A percentile compares a stretch with the other conserved stretches of the same genome.
Evolutionary conservation across 371 early-diverging fungal species (phyloP).

Genomic region (Phascolomyces articulosus): DNA sequence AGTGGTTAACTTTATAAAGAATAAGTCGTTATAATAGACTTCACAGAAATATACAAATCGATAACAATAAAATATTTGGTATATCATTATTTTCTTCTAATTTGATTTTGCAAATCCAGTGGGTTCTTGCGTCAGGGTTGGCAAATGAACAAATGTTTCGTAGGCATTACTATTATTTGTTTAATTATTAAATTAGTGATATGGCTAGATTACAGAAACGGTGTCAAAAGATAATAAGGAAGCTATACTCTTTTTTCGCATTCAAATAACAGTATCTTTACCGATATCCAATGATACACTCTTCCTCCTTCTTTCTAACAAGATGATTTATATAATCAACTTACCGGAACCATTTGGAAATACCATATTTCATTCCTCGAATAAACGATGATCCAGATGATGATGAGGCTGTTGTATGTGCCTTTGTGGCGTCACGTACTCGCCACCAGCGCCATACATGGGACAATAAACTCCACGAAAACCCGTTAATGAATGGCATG

Average conservation of each 20-base stretch:
- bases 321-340: conserved; percentile 7
- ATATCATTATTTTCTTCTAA: neutral
- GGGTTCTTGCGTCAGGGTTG: conserved; percentile 9
- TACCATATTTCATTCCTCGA: conserved; percentile 30
- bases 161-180: conserved; percentile 16
- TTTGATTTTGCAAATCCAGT: neutral
- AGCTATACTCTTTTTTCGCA: no score
- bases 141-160: conserved; percentile 15
- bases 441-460: conserved; percentile 50
- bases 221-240: no score
- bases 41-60: no score
- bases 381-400: conserved; percentile 20
- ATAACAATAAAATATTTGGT: neutral
- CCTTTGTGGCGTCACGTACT: conserved; percentile 16
- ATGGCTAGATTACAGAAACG: neutral
- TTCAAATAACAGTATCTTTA: no score
- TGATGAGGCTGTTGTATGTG: conserved; percentile 5
- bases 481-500: conserved; percentile 49
- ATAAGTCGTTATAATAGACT: neutral
- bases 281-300: no score
- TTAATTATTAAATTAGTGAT: no score
- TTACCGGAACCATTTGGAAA: conserved; percentile 40
- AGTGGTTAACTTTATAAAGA: neutral
- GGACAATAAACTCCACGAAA: conserved; percentile 39
- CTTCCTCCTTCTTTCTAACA: no score